phyloP scores from a whole-genome alignment of 176 grass and related monocot species.

The Dactylis glomerata region DNA sequence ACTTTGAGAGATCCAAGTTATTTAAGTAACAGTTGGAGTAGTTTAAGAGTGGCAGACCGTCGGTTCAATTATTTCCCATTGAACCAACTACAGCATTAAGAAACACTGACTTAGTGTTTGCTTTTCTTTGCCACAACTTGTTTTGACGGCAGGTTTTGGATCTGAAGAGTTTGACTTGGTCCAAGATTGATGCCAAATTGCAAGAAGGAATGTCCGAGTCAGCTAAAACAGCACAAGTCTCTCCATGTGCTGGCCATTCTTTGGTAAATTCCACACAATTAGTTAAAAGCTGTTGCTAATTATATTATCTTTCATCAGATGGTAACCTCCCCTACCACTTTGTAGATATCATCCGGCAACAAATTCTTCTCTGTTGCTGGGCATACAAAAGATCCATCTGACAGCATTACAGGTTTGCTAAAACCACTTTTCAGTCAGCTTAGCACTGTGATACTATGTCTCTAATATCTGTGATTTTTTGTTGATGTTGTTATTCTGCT shows the following conservation, averaged over 20 bases:
- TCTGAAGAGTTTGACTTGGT: slow-evolving; percentile 91
- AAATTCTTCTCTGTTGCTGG: slow-evolving; percentile 89
- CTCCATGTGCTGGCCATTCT: slow-evolving; percentile 94
- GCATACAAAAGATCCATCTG: slow-evolving; percentile 92
- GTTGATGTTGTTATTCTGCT: slow-evolving; percentile 17
- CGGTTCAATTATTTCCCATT: not conserved
- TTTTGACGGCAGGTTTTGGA: slow-evolving; percentile 64
- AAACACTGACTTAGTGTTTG: slow-evolving; percentile 5
- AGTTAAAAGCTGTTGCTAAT: slow-evolving; percentile 1
- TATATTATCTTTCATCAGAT: slow-evolving; percentile 12
- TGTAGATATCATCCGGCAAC: slow-evolving; percentile 79
- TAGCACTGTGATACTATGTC: slow-evolving; percentile 1
- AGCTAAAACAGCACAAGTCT: slow-evolving; percentile 38
- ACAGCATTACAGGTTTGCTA: slow-evolving; percentile 80
- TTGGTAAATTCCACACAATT: slow-evolving; percentile 56
- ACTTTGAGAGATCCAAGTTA: not conserved
- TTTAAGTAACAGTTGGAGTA: slow-evolving; percentile 2
- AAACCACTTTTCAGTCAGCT: slow-evolving; percentile 21
- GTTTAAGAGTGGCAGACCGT: not conserved
- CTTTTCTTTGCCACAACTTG: slow-evolving; percentile 15
- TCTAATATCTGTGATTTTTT: slow-evolving; percentile 25
- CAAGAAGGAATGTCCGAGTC: slow-evolving; percentile 64
- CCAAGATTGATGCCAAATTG: slow-evolving; percentile 80
- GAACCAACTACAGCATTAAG: not conserved
- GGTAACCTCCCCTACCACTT: slow-evolving; percentile 14